Conservation (phyloP, 2,329 filamentous ascomycete genomes). For the Colletotrichum graminicola region DNA sequence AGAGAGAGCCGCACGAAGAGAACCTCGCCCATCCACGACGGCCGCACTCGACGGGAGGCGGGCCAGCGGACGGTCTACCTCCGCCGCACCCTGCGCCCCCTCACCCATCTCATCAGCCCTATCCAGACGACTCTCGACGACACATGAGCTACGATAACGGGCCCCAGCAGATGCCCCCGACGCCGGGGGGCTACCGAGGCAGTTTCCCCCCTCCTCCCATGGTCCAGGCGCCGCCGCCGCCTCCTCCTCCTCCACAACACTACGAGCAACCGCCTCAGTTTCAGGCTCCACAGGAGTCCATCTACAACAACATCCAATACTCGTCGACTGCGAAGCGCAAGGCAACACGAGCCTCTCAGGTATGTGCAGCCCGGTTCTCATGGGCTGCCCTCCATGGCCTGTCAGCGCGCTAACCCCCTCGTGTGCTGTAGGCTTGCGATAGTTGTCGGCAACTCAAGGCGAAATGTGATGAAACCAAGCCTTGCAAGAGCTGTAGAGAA, state of each 20-base stretch:
- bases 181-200: conserved; percentile 57
- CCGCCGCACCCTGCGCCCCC: conserved; percentile 50
- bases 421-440: conserved; percentile 80
- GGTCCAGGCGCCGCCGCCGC: conserved; percentile 51
- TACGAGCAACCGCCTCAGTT: conserved; percentile 49
- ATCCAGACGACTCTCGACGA: conserved; percentile 62
- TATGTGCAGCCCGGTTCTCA: conserved; percentile 48
- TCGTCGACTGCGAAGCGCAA: conserved; percentile 67
- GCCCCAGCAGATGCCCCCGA: conserved; percentile 57
- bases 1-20: conserved; percentile 67
- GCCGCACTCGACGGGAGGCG: conserved; percentile 63
- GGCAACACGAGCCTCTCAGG: conserved; percentile 75
- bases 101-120: conserved; percentile 49
- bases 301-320: conserved; percentile 57
- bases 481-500: conserved; percentile 88
- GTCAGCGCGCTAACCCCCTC: conserved; percentile 36
- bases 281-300: conserved; percentile 52
- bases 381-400: neutral
- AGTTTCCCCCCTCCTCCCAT: conserved; percentile 56
- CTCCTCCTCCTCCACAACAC: conserved; percentile 46
- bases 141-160: conserved; percentile 67
- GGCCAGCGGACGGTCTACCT: conserved; percentile 51
- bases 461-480: conserved; percentile 90
- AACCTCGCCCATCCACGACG: conserved; percentile 59
- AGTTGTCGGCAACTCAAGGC: conserved; percentile 89